Evolutionary conservation across 345 rosid species (phyloP).

Genomic region (Syzygium oleosum): DNA sequence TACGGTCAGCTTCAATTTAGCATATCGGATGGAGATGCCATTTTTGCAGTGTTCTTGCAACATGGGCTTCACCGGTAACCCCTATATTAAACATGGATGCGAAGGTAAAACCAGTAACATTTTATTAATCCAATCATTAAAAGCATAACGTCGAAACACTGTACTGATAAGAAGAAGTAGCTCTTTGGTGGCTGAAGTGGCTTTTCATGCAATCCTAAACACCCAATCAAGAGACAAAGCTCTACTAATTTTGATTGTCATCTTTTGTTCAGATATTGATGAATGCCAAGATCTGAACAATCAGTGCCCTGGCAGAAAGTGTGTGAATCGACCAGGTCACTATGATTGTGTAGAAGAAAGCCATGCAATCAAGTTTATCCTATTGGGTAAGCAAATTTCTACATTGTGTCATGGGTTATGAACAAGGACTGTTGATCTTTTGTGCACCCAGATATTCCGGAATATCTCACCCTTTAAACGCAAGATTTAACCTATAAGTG

Average conservation of each 20-base stretch:
- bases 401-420: neutral
- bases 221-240: neutral
- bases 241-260: neutral
- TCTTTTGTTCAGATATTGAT: neutral
- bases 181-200: neutral
- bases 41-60: neutral
- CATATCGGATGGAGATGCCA: neutral
- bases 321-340: neutral
- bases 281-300: neutral
- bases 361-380: neutral
- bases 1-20: neutral
- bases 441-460: neutral
- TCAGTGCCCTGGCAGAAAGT: neutral
- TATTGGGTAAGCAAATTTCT: neutral
- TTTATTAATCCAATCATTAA: neutral
- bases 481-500: neutral
- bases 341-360: neutral
- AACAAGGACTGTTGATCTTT: neutral
- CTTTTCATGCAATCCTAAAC: neutral
- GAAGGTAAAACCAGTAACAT: neutral
- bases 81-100: neutral
- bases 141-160: neutral
- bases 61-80: neutral
- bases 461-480: neutral
- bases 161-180: neutral